Conservation (phyloP, 2,329 filamentous ascomycete genomes). For the Anthostomella pinea region DNA sequence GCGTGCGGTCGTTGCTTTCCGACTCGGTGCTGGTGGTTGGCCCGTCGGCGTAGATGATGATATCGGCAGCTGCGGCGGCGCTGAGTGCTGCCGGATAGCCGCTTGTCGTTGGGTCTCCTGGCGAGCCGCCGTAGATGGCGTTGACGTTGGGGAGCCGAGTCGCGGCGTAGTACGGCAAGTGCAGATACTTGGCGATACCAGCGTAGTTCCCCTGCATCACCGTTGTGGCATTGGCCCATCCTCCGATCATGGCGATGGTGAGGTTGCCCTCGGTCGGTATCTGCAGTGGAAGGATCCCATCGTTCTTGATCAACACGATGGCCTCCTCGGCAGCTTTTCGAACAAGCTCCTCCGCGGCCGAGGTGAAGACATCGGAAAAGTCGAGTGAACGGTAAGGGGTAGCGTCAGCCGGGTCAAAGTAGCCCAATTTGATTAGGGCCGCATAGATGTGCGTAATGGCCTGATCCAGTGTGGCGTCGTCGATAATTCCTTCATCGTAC, state of each 20-base stretch:
- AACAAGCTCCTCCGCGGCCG: slow-evolving; percentile 21
- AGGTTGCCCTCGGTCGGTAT: slow-evolving; percentile 16
- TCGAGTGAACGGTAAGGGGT: slow-evolving; percentile 21
- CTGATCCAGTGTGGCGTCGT: slow-evolving; percentile 25
- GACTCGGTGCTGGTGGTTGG: slow-evolving; percentile 37
- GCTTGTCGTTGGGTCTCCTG: slow-evolving; percentile 27
- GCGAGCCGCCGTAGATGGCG: slow-evolving; percentile 39
- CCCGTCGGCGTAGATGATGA: slow-evolving; percentile 55
- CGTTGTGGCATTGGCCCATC: slow-evolving; percentile 26
- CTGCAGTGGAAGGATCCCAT: slow-evolving; percentile 22
- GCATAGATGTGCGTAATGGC: slow-evolving; percentile 29
- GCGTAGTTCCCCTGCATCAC: slow-evolving; percentile 37
- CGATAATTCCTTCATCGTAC: slow-evolving; percentile 29
- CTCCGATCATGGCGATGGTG: slow-evolving; percentile 21
- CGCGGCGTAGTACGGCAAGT: slow-evolving; percentile 52
- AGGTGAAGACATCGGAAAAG: slow-evolving; percentile 23
- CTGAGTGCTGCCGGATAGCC: slow-evolving; percentile 34
- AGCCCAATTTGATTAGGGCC: slow-evolving; percentile 30
- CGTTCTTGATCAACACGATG: slow-evolving; percentile 28
- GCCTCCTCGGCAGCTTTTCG: slow-evolving; percentile 24
- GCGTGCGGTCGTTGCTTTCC: slow-evolving; percentile 49
- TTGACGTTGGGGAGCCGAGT: slow-evolving; percentile 44
- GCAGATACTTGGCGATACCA: slow-evolving; percentile 54
- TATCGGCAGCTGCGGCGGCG: slow-evolving; percentile 43
- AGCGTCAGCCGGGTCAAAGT: slow-evolving; percentile 29